Percentiles rank a stretch among this genome's conserved stretches.
Evolutionary conservation across 108 stramenopile species (phyloP).

Genomic region (Fistulifera pelliculosa): DNA sequence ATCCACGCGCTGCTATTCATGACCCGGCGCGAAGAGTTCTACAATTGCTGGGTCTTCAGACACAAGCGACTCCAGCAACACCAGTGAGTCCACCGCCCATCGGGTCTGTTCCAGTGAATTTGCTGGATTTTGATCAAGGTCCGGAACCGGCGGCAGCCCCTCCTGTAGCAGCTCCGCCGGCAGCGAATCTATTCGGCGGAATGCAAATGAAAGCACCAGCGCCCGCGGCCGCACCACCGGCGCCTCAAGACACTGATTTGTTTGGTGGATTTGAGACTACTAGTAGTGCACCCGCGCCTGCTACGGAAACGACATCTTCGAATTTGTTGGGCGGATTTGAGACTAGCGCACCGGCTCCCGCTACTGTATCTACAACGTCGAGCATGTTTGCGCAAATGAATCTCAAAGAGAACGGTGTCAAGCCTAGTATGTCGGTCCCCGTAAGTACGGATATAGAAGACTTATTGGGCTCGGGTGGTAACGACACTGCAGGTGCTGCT

Average conservation of each 20-base stretch:
- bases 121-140: slow-evolving; percentile 65
- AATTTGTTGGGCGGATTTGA: slow-evolving; percentile 8
- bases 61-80: slow-evolving; percentile 21
- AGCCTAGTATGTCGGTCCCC: background rate
- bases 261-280: too few relatives aligned
- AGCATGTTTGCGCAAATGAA: slow-evolving; percentile 41
- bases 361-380: slow-evolving; percentile 5
- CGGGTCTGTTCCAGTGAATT: slow-evolving; percentile 34
- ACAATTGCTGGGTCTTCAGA: slow-evolving; percentile 16
- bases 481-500: slow-evolving; percentile 4
- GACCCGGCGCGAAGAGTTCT: slow-evolving; percentile 69
- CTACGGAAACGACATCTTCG: slow-evolving; percentile 7
- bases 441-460: too few relatives aligned
- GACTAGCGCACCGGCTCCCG: slow-evolving; percentile 18
- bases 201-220: slow-evolving; percentile 11
- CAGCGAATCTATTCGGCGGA: slow-evolving; percentile 14
- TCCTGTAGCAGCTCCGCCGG: background rate
- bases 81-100: slow-evolving; percentile 35
- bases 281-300: background rate
- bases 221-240: too few relatives aligned
- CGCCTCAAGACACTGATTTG: too few relatives aligned
- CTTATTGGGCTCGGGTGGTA: too few relatives aligned
- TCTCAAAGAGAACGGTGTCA: slow-evolving; percentile 17
- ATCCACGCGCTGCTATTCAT: slow-evolving; percentile 48
- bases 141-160: slow-evolving; percentile 11